phyloP scores from a whole-genome alignment of 2,329 filamentous ascomycete genomes.

The Apiospora saccharicola region DNA sequence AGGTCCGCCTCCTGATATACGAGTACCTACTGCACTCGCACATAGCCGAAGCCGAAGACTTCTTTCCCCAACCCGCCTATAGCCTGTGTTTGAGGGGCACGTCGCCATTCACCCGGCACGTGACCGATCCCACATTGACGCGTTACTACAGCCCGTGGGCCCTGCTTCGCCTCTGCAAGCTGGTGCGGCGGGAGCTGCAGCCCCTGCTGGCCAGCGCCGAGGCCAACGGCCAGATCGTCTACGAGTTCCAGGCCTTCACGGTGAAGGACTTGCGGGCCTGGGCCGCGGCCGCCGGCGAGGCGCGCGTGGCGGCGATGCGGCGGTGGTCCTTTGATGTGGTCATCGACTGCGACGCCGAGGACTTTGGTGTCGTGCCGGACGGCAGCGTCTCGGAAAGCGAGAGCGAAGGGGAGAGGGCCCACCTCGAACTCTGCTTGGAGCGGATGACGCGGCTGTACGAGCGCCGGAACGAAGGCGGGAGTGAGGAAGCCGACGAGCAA shows the following conservation, averaged over 20 bases:
- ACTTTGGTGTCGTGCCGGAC: neutral
- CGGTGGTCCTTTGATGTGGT: neutral
- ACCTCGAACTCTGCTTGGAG: neutral
- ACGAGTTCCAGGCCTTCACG: neutral
- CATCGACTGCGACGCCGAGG: neutral
- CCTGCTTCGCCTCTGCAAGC: neutral
- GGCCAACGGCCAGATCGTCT: neutral
- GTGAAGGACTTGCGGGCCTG: neutral
- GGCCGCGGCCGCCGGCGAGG: neutral
- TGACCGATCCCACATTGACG: neutral
- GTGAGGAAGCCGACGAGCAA: neutral
- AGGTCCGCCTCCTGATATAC: neutral
- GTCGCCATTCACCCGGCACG: neutral
- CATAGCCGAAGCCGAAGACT: neutral
- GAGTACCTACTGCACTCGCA: neutral
- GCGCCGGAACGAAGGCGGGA: too few relatives aligned
- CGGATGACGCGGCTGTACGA: neutral
- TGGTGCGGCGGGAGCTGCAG: neutral
- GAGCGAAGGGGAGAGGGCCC: neutral
- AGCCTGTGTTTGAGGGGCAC: neutral
- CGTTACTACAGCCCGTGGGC: neutral
- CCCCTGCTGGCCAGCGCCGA: neutral
- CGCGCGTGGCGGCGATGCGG: neutral
- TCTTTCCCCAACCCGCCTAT: neutral
- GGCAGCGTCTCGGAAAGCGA: neutral